Conservation (phyloP, 2,329 filamentous ascomycete genomes). For the Fusarium bulbicola region DNA sequence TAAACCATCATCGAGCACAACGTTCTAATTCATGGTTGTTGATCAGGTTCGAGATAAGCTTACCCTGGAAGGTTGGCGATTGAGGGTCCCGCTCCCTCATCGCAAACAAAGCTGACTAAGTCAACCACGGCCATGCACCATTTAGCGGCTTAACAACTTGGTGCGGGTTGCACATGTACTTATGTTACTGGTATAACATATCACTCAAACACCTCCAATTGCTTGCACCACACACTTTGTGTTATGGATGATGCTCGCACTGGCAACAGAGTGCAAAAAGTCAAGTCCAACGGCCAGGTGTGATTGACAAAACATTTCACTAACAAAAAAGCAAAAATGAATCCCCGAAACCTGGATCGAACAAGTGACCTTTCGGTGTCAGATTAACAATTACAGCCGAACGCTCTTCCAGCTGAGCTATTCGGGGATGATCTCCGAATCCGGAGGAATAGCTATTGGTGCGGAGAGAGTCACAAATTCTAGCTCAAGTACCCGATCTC, state of each 20-base stretch:
- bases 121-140: fast-evolving
- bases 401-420: slow-evolving; percentile 1
- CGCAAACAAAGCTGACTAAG: not conserved
- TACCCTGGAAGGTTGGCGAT: fast-evolving
- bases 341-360: slow-evolving; percentile 1
- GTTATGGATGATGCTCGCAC: fast-evolving
- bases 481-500: fast-evolving
- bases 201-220: fast-evolving
- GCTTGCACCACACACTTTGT: fast-evolving
- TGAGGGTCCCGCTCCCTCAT: not conserved
- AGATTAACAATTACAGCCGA: slow-evolving; percentile 1
- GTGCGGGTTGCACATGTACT: fast-evolving
- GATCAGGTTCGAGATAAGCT: not conserved
- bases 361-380: slow-evolving; percentile 1
- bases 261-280: not conserved
- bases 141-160: not conserved
- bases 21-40: not conserved
- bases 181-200: fast-evolving
- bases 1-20: fast-evolving
- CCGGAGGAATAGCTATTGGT: not conserved
- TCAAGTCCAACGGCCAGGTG: fast-evolving
- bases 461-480: fast-evolving
- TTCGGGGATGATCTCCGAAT: not conserved
- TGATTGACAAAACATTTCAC: not conserved
- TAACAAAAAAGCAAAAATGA: not conserved